Percentiles rank a stretch among this genome's conserved stretches.
Evolutionary conservation across 192 early-diverging fungal genomes (phyloP).

Genomic region (Entrophospora sp.): DNA sequence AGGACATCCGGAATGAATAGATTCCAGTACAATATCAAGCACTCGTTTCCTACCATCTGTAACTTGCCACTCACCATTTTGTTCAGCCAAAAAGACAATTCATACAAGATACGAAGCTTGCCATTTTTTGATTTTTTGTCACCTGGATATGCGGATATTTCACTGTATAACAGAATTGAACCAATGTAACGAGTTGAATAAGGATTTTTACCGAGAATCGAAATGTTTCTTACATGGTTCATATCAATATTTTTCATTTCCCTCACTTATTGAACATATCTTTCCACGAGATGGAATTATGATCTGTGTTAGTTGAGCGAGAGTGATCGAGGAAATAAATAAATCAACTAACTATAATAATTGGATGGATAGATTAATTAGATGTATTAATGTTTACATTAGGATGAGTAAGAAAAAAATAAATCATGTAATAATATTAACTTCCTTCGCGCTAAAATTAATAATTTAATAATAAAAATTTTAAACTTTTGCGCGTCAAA

Average conservation of each 20-base stretch:
- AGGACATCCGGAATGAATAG: too few species aligned
- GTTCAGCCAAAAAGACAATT: slow-evolving; percentile 88
- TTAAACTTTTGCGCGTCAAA: too few species aligned
- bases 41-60: slow-evolving; percentile 74
- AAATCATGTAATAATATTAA: too few species aligned
- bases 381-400: slow-evolving; percentile 45
- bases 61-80: slow-evolving; percentile 92
- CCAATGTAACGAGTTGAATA: slow-evolving; percentile 96
- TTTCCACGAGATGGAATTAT: slow-evolving; percentile 72
- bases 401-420: slow-evolving; percentile 71
- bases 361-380: too few species aligned
- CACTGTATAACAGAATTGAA: slow-evolving; percentile 85
- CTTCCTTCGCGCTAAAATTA: too few species aligned
- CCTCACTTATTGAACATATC: slow-evolving; percentile 98
- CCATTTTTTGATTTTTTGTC: slow-evolving; percentile 70
- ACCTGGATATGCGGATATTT: slow-evolving; percentile 83
- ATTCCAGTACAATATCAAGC: slow-evolving; percentile 80
- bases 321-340: too few species aligned
- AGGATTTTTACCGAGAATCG: slow-evolving; percentile 68
- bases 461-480: too few species aligned
- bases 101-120: slow-evolving; percentile 94
- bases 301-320: too few species aligned
- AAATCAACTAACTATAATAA: too few species aligned
- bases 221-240: slow-evolving; percentile 80
- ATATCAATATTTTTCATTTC: slow-evolving; percentile 89